Evolutionary conservation across 345 rosid genomes (phyloP), one percentile per base, ranked within the genome.

Genomic region (Gossypium stocksii): DNA sequence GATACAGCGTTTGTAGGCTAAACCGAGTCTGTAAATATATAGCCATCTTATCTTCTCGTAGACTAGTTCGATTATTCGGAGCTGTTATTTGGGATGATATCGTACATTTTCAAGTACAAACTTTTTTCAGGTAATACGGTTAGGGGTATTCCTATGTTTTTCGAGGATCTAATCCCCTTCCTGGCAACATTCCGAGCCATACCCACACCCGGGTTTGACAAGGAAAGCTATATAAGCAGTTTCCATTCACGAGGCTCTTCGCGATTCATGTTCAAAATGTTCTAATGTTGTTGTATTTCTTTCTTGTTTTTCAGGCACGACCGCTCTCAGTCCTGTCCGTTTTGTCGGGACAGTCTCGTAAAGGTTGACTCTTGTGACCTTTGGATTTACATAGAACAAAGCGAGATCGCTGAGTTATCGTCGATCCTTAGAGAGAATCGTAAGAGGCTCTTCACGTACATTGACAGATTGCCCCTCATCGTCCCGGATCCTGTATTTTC

Each of bases 261-360:
- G 48, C 20, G 43, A 6, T 51, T 53, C 60, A 16, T 74, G 13
- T 51, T 64, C 62, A 46, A 10, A 58, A 29, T 27, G 22, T 25
- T n/a, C 66, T 48, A 13, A 64, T 22, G 66, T 14, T 73, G 69
- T 45, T 7, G 20, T 70, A 22, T 27, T 68, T 70, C 64, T 25
- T 79, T 72, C 67, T 38, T 79, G 44, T 60, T 79, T 54, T 58
- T 68, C 87, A 92, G 97, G 95, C 76, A 81, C 6, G 80, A 68
- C 38, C 82, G 93, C 44, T 92, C 97, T 16, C 91, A 84, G 80
- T 89, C 97, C 23, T 92, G 95, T 61, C 97, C 97, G 16, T 90
- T 92, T 76, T 92, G 97, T 60, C 78, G 95, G 81, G 90, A 89
- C 73, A 80, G 84, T 57, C 87, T 92, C 38, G 84, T 78, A 78